Base-by-base conservation (phyloP, 202 grass and related monocot genomes). In the Schoenoplectus tabernaemontani region DNA sequence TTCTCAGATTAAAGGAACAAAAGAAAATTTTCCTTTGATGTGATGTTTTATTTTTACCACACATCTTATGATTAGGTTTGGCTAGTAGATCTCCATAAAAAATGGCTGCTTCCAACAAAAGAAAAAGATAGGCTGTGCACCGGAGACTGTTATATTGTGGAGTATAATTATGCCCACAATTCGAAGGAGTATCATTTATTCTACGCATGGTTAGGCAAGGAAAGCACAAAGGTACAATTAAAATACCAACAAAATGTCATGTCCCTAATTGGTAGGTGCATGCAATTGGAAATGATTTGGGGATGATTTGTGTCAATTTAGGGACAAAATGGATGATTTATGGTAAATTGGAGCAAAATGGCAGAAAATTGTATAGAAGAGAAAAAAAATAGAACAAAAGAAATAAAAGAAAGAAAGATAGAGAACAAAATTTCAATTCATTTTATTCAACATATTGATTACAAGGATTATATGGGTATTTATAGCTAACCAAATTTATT, bases 101-200 rank as follows among this genome's bases (percentile, higher is more conserved):
- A 69, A 82, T 75, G 56, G 9, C 83, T 93, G 53, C 85, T 93
- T 83, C 75, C 83, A 68, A 84, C 86, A 43, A 73, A 87, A 78
- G 87, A 89, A 70, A 91, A 91, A 59, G 79, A 89, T 58, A 80
- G 88, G 19, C 78, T 93, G 41, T 88, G 87, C 57, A 91, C 70
- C 9, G 93, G 85, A 78, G 91, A 97, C 37, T 90, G 93, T 82
- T 97, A 91, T 85, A 91, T 97, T 19, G 47, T 91, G 23, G 83
- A 81, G 8, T 91, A 93, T 57, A 85, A 83, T 60, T 97, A 97
- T 73, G 9, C 65, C 83, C 85, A 85, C 78, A 57, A 82, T 76
- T 86, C 78, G 64, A 97, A 68, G 86, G 79, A 97, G 46, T 84
- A 87, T 83, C 60, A 85, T 61, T 51, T 93, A 30, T 91, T 90